A percentile compares a stretch with the other conserved stretches of the same genome.
Conservation (phyloP, 805 yeast species). For the Pichia sporocuriosa region DNA sequence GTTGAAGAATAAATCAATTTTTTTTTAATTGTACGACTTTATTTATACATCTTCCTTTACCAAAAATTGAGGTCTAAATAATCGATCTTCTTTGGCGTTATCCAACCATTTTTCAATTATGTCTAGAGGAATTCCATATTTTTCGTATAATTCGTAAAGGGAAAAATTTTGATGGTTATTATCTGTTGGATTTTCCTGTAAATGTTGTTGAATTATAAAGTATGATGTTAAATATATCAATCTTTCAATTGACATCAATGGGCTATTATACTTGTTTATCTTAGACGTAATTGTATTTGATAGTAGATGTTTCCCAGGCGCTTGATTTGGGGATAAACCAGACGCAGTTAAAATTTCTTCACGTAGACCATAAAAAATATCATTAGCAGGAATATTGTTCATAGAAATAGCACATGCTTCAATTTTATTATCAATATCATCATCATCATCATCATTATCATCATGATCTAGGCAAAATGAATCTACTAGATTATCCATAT, state of each 20-base stretch:
- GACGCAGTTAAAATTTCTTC: neutral
- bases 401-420: constrained; percentile 1
- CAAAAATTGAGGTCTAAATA: neutral
- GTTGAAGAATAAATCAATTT: no score
- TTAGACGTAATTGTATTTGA: constrained; percentile 1
- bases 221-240: constrained; percentile 6
- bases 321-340: no score
- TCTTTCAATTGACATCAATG: constrained; percentile 5
- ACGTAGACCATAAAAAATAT: constrained; percentile 4
- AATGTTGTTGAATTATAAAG: neutral
- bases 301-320: constrained; percentile 8
- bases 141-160: constrained; percentile 1
- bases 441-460: constrained; percentile 17
- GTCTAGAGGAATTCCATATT: neutral
- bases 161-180: neutral
- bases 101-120: constrained; percentile 5
- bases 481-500: constrained; percentile 40
- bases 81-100: neutral
- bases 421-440: constrained; percentile 17
- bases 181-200: neutral
- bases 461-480: constrained; percentile 9
- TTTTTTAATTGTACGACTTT: neutral
- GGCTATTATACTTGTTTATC: constrained; percentile 1
- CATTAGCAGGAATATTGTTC: constrained; percentile 5
- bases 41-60: neutral